Conservation (phyloP, 106 monocot genomes). For the Dactylorhiza incarnata region DNA sequence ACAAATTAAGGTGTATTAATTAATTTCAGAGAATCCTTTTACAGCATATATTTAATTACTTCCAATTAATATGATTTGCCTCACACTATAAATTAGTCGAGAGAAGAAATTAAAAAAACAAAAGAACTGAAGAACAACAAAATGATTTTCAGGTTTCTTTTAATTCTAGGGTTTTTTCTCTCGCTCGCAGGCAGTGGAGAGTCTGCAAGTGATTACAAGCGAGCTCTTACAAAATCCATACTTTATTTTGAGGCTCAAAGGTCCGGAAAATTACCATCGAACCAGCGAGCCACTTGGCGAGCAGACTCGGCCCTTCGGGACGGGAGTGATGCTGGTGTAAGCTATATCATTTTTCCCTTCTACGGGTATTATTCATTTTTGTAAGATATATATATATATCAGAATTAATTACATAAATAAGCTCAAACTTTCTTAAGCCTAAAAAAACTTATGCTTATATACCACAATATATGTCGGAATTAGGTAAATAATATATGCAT, state of each 20-base stretch:
- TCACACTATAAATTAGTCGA: not conserved
- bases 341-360: not conserved
- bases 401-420: too few relatives aligned
- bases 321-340: conserved; percentile 35
- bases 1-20: not conserved
- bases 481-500: too few relatives aligned
- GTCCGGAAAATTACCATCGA: conserved; percentile 33
- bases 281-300: conserved; percentile 44
- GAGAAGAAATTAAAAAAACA: not conserved
- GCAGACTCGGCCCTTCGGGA: conserved; percentile 46
- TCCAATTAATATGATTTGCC: not conserved
- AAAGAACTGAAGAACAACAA: not conserved
- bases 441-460: too few relatives aligned
- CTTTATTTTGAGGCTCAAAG: conserved; percentile 59
- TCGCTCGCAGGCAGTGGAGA: not conserved
- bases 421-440: too few relatives aligned
- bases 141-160: not conserved
- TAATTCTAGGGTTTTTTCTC: not conserved
- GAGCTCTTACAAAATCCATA: conserved; percentile 38
- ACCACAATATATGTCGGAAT: too few relatives aligned
- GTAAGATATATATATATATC: not conserved
- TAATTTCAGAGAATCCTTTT: too few relatives aligned
- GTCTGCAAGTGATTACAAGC: conserved; percentile 17
- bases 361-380: not conserved
- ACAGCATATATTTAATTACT: not conserved